phyloP scores from a whole-genome alignment of 2,329 filamentous ascomycete genomes.

The Fusarium brevicatenulatum region DNA sequence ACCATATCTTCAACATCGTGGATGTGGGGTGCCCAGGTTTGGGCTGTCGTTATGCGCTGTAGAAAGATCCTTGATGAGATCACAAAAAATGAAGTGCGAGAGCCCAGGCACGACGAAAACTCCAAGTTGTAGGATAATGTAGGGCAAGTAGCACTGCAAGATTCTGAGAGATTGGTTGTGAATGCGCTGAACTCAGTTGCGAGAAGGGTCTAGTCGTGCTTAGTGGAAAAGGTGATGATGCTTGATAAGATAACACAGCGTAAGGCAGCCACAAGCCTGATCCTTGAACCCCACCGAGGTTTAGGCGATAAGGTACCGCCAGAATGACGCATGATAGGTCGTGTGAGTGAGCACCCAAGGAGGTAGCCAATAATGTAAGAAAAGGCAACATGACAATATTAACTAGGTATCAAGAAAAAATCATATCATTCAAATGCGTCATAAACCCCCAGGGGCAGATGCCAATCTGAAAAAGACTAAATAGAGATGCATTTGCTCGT shows the following conservation, averaged over 20 bases:
- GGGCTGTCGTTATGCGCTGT: slow-evolving; percentile 33
- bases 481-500: slow-evolving; percentile 39
- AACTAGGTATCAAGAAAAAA: slow-evolving; percentile 14
- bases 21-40: slow-evolving; percentile 37
- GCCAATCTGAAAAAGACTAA: slow-evolving; percentile 44
- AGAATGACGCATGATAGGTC: neutral
- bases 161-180: slow-evolving; percentile 9
- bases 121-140: neutral
- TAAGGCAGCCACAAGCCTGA: slow-evolving; percentile 41
- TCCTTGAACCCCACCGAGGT: slow-evolving; percentile 31
- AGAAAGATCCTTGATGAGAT: neutral
- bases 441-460: slow-evolving; percentile 43
- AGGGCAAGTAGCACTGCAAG: neutral
- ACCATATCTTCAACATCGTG: slow-evolving; percentile 99
- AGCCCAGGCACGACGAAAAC: neutral
- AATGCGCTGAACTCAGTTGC: slow-evolving; percentile 14
- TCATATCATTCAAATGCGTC: slow-evolving; percentile 44
- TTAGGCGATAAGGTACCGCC: slow-evolving; percentile 31
- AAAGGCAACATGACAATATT: neutral
- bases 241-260: slow-evolving; percentile 45
- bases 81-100: neutral
- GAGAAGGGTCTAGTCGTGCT: slow-evolving; percentile 34
- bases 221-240: slow-evolving; percentile 44
- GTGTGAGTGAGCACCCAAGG: neutral
- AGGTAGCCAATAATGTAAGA: neutral